phyloP scores from a whole-genome alignment of 1,139 yeast genomes.

The Blastobotrys malaysiensis region DNA sequence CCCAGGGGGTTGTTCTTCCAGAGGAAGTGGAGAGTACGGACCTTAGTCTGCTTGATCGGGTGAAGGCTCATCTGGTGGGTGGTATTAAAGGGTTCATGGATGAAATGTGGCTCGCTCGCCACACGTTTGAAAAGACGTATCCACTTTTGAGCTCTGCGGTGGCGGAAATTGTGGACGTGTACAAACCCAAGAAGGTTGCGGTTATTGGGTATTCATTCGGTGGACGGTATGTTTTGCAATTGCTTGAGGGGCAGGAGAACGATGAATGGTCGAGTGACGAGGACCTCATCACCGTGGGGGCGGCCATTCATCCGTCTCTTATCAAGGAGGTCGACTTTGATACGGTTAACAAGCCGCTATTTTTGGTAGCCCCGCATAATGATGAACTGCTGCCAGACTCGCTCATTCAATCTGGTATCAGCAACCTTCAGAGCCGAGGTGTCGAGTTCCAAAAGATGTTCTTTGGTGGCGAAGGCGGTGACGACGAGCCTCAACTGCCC shows the following conservation, averaged over 20 bases:
- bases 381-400: slow-evolving; percentile 29
- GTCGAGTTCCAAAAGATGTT: slow-evolving; percentile 23
- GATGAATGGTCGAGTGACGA: slow-evolving; percentile 28
- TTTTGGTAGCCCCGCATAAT: slow-evolving; percentile 32
- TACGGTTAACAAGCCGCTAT: slow-evolving; percentile 28
- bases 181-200: slow-evolving; percentile 32
- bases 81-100: slow-evolving; percentile 34
- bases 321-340: slow-evolving; percentile 30
- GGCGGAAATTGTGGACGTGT: slow-evolving; percentile 33
- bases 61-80: slow-evolving; percentile 33
- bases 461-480: slow-evolving; percentile 16
- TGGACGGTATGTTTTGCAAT: slow-evolving; percentile 33
- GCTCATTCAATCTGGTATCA: slow-evolving; percentile 21
- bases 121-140: slow-evolving; percentile 32
- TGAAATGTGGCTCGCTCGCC: slow-evolving; percentile 40
- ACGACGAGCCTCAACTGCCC: slow-evolving; percentile 27
- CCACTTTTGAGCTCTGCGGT: slow-evolving; percentile 29
- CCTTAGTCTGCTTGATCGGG: slow-evolving; percentile 26
- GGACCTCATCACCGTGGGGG: slow-evolving; percentile 31
- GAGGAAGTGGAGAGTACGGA: slow-evolving; percentile 8
- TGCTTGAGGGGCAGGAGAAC: slow-evolving; percentile 24
- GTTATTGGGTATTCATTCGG: slow-evolving; percentile 40
- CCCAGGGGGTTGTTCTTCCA: slow-evolving; percentile 25
- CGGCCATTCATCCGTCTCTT: slow-evolving; percentile 35
- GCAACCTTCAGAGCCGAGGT: slow-evolving; percentile 20